These are phyloP conservation scores for Dendryphion nanum DNA, from an alignment of 2,329 filamentous ascomycete species.

Conservation along the genomic window DNA sequence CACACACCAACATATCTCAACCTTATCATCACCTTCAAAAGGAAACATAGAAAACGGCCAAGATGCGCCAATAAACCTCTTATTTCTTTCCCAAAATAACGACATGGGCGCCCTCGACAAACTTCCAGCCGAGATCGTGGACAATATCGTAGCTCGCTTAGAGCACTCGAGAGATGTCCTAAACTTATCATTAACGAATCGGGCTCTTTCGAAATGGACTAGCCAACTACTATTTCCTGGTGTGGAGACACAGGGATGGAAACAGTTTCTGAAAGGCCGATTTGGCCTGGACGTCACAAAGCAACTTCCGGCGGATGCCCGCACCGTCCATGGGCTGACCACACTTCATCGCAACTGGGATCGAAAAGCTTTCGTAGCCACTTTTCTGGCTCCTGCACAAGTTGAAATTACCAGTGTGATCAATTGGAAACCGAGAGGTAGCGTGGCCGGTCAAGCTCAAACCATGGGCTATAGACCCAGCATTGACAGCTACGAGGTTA, in stretches of 20 bases:
- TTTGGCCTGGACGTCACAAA: conserved; percentile 19
- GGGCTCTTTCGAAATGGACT: conserved; percentile 21
- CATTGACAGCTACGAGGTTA: conserved; percentile 58
- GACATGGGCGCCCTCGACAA: conserved; percentile 21
- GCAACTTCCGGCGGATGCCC: conserved; percentile 23
- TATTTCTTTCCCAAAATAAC: no score
- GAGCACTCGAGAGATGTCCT: conserved; percentile 27
- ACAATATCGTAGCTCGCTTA: conserved; percentile 27
- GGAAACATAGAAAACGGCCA: no score
- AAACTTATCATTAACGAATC: conserved; percentile 22
- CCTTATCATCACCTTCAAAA: no score
- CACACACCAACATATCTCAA: no score
- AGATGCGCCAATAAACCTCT: no score
- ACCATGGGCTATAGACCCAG: conserved; percentile 61
- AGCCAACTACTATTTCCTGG: no score
- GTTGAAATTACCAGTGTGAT: conserved; percentile 28
- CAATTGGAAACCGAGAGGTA: no score
- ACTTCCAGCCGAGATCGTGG: conserved; percentile 35
- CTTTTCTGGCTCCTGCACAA: conserved; percentile 48
- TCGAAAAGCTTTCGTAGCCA: conserved; percentile 54
- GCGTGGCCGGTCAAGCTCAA: conserved; percentile 41
- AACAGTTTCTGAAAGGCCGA: conserved; percentile 30
- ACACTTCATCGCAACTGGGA: conserved; percentile 59
- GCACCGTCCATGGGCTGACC: conserved; percentile 53
- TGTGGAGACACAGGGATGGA: conserved; percentile 32